phyloP scores from a whole-genome alignment of 1,284 basidiomycete species.

The Trametes sp. region DNA sequence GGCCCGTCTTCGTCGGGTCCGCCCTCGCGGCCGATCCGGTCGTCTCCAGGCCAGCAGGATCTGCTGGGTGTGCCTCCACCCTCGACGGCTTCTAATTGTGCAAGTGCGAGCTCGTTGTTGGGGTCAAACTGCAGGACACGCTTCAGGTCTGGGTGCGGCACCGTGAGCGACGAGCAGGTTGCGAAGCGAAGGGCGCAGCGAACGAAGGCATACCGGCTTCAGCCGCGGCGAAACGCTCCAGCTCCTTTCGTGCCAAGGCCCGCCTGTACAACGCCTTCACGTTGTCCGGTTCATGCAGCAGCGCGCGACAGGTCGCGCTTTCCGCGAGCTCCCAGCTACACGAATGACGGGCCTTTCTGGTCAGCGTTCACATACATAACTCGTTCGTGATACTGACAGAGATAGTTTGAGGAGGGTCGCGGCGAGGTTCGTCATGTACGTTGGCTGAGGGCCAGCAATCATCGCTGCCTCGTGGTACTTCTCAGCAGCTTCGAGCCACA shows the following conservation, averaged over 20 bases:
- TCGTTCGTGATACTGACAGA: constrained; percentile 39
- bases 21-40: background rate
- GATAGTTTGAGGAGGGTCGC: constrained; percentile 49
- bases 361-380: background rate
- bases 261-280: constrained; percentile 53
- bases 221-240: constrained; percentile 45
- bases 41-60: background rate
- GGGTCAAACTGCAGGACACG: constrained; percentile 46
- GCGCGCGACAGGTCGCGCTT: constrained; percentile 48
- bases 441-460: constrained; percentile 34
- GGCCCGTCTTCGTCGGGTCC: constrained; percentile 33
- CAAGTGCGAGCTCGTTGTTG: constrained; percentile 39
- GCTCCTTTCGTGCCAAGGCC: constrained; percentile 50
- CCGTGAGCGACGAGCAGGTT: background rate
- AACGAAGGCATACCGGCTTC: constrained; percentile 43
- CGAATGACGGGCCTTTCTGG: too few relatives aligned
- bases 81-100: constrained; percentile 36
- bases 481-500: constrained; percentile 33
- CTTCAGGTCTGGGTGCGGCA: constrained; percentile 45
- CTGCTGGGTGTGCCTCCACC: background rate
- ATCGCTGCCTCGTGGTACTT: constrained; percentile 36
- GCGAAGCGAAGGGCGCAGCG: background rate
- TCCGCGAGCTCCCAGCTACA: constrained; percentile 55
- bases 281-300: constrained; percentile 50
- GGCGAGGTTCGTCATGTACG: constrained; percentile 51